A percentile compares a stretch with the other conserved stretches of the same genome.
phyloP scores from a whole-genome alignment of 208 protist species.

The Tetramitus jugosus region DNA sequence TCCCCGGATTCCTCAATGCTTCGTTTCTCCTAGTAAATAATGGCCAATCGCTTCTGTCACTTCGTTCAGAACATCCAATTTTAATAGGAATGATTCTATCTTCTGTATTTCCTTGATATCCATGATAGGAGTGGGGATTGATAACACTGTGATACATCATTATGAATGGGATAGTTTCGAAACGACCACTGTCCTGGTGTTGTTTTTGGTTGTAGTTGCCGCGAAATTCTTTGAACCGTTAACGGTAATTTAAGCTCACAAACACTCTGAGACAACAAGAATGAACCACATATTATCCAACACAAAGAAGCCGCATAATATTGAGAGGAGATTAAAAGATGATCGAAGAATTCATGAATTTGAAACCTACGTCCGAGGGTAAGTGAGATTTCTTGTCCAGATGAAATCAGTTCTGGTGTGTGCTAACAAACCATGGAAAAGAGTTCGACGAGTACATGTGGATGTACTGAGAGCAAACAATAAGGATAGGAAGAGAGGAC shows the following conservation, averaged over 20 bases:
- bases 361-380: not conserved
- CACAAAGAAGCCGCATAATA: not conserved
- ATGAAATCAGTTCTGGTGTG: not conserved
- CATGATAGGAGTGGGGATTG: not conserved
- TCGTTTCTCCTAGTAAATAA: no score
- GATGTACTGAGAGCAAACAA: not conserved
- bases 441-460: not conserved
- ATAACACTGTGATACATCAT: not conserved
- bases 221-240: no score
- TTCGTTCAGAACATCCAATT: not conserved
- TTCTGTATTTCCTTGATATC: not conserved
- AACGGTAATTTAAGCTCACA: not conserved
- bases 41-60: no score
- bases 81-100: not conserved
- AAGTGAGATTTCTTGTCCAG: not conserved
- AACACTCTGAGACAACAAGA: not conserved
- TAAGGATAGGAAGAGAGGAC: not conserved
- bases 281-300: not conserved
- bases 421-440: no score
- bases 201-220: no score
- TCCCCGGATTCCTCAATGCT: no score
- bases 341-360: not conserved
- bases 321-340: not conserved
- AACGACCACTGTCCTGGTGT: no score
- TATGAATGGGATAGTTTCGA: not conserved